Evolutionary conservation across 805 yeast species (phyloP), one percentile per base, ranked within the genome.

Genomic region (Barnettozyma salicaria): DNA sequence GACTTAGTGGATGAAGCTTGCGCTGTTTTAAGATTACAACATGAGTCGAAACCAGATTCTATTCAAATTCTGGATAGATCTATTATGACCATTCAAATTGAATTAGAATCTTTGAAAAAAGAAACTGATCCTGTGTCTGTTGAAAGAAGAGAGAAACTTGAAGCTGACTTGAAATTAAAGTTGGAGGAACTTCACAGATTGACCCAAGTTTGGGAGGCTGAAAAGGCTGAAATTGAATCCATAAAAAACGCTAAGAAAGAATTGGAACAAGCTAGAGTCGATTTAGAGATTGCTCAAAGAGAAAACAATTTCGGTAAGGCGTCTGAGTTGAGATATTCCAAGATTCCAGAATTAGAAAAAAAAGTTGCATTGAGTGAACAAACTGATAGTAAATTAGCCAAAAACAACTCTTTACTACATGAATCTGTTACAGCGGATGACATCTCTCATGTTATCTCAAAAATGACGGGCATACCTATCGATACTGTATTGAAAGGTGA

Each of bases 1-100:
- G 98, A 90, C 60, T 71, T 90, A 47, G 92, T 90, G 2, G 98
- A 90, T 62, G 98, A 90, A 57, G 97, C 97, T 0, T 89, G 97
- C 64, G 92, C 97, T 4, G 95, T 95, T 0, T 68, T 90, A 41
- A 70, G 98, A 47, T 67, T 90, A 41, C 98, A 90, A 60, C 97
- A 92, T 58, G 98, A 90, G 63, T 87, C 96, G 2, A 89, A 88
- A 57, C 98, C 98, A 0, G 98, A 90, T 55, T 86, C 89, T 2
- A 84, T 92, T 37, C 90, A 88, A 52, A 84, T 80, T 32, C 68
- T 90, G 41, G 97, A 90, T 58, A 75, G 97, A 44, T 71, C 80
- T 20, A 78, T 90, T 32, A 87, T 90, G 88, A 92, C 96, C 4
- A 81, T 92, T 43, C 89, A 89, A 61, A 92, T 92, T 49, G 98